Conservation (phyloP, 169 alveolate species). For the Plasmodium yoelii region DNA sequence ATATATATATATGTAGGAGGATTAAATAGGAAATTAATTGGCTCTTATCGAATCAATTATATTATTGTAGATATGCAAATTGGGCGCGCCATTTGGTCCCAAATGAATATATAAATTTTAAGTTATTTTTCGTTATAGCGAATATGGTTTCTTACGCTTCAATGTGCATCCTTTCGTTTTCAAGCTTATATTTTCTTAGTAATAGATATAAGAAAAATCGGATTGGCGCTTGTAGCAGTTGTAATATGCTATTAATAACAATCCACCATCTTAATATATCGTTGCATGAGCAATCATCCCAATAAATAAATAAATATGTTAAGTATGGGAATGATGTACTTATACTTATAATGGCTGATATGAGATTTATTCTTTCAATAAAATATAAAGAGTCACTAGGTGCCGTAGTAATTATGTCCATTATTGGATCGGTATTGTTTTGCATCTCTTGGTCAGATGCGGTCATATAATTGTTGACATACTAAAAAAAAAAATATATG, state of each 20-base stretch:
- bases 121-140: no score
- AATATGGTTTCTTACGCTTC: constrained; percentile 53
- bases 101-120: no score
- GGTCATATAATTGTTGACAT: constrained; percentile 66
- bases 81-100: no score
- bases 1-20: background rate
- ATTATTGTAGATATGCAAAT: no score
- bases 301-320: constrained; percentile 61
- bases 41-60: no score
- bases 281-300: constrained; percentile 76
- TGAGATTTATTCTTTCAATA: constrained; percentile 73
- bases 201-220: constrained; percentile 64
- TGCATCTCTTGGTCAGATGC: constrained; percentile 76
- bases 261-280: constrained; percentile 77
- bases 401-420: constrained; percentile 74
- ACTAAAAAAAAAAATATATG: constrained; percentile 2
- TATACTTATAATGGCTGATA: constrained; percentile 69
- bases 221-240: constrained; percentile 72
- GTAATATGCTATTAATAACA: constrained; percentile 71
- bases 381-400: constrained; percentile 76
- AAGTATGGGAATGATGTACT: constrained; percentile 74
- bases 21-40: background rate
- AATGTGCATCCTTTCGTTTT: constrained; percentile 75
- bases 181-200: constrained; percentile 66
- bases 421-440: constrained; percentile 74